These are phyloP conservation scores for Limonomyces culmigenus DNA, from an alignment of 1,284 basidiomycete species.

Conservation along the genomic window DNA sequence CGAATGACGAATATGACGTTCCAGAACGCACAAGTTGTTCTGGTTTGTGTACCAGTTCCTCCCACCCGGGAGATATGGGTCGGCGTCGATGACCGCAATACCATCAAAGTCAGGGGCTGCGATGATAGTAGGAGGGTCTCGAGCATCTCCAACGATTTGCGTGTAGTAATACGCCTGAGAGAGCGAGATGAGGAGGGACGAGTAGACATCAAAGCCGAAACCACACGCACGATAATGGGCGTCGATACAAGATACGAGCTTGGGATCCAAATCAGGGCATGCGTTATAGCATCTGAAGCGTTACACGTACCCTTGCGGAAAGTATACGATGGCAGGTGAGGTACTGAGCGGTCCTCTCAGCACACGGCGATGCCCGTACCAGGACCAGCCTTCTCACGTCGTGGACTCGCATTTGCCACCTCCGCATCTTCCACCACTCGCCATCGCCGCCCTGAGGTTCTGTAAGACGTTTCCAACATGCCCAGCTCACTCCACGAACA, in stretches of 20 bases:
- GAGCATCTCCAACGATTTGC: slow-evolving; percentile 47
- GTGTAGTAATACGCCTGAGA: slow-evolving; percentile 59
- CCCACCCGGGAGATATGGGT: slow-evolving; percentile 37
- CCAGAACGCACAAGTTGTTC: too few species aligned
- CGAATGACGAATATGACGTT: too few species aligned
- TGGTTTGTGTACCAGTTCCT: slow-evolving; percentile 41
- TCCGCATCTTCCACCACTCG: slow-evolving; percentile 40
- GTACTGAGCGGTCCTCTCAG: too few species aligned
- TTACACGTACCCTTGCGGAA: slow-evolving; percentile 44
- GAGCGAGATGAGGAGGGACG: too few species aligned
- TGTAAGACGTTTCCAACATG: slow-evolving; percentile 1
- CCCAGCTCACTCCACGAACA: slow-evolving; percentile 23
- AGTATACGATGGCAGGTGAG: slow-evolving; percentile 36
- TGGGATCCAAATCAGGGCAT: too few species aligned
- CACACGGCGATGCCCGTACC: too few species aligned
- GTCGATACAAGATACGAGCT: too few species aligned
- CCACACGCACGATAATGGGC: too few species aligned
- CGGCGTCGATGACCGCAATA: slow-evolving; percentile 22
- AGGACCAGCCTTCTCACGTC: too few species aligned
- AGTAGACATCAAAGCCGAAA: too few species aligned
- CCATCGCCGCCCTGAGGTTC: slow-evolving; percentile 30
- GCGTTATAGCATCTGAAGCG: slow-evolving; percentile 40
- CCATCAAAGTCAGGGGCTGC: too few species aligned
- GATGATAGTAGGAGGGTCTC: too few species aligned
- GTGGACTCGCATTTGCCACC: slow-evolving; percentile 29